Evolutionary conservation across 768 basidiomycete genomes (phyloP), one percentile per base, ranked within the genome.

Genomic region (Neoboletus subvelutipes): DNA sequence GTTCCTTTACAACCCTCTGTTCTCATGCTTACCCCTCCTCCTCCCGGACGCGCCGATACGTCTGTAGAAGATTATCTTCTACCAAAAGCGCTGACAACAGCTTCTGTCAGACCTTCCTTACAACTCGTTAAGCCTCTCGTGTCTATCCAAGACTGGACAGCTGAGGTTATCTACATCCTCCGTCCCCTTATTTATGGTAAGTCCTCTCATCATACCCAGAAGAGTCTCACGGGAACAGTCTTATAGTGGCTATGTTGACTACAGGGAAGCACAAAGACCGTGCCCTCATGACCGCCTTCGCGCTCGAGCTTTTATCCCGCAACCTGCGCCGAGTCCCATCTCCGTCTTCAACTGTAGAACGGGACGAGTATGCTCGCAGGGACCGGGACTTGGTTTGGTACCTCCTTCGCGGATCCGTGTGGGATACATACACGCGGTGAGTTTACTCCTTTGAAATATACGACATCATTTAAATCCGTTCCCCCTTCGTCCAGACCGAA

Each of bases 331-430:
- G 91, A 24, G 75, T 75, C 20, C 84, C 88, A 4, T 76, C 85
- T 8, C 73, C 83, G 1, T 86, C 86, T 45, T 80, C 84, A 20
- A 60, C 78, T 5, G 75, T 91, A 36, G 89, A 92, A 71, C 80
- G 88, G 48, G 73, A 82, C 15, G 93, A 95, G 67, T 90, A 95
- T 64, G 88, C 91, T 15, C 80, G 83, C 52, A 78, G 92, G 63
- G 94, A 97, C 71, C 81, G 85, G 51, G 88, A 91, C 63, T 80
- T 96, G 59, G 67, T 89, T 11, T 92, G 88, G 86, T 93, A 94
- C 67, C 80, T 95, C 43, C 73, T 96, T 58, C 86, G 92, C 41
- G 94, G 93, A 20, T 84, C 88, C 20, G 83, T 95, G 50, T 97
- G 94, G 94, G 76, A 84, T 56, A 76, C 80, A 11, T 92, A 84